These are phyloP conservation scores for Lentinula sp. DNA, from an alignment of 768 basidiomycete genomes.

Conservation along the genomic window DNA sequence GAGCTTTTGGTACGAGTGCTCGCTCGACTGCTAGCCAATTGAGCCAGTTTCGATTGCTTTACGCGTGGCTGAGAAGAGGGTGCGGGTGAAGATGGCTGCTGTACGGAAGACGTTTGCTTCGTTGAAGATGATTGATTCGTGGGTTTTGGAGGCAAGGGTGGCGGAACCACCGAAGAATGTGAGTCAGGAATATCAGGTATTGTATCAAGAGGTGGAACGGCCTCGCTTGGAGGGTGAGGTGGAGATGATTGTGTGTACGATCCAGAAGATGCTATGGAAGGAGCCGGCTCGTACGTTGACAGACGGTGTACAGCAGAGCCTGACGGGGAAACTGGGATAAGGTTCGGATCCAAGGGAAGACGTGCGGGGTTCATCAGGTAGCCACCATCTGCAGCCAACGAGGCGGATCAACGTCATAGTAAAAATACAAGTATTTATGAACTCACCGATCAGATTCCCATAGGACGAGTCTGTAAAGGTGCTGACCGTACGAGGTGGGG, in stretches of 20 bases:
- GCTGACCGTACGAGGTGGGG: conserved; percentile 28
- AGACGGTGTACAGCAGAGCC: conserved; percentile 58
- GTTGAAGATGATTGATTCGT: conserved; percentile 35
- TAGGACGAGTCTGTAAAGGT: conserved; percentile 53
- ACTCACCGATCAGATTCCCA: conserved; percentile 55
- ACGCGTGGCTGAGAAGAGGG: conserved; percentile 18
- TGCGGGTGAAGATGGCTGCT: conserved; percentile 5
- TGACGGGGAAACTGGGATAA: conserved; percentile 60
- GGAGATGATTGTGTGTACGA: conserved; percentile 30
- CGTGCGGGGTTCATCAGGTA: not conserved
- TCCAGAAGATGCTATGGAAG: conserved; percentile 41
- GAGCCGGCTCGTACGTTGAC: conserved; percentile 51
- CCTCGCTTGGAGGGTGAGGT: conserved; percentile 35
- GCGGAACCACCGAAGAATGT: not conserved
- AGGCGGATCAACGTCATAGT: conserved; percentile 7
- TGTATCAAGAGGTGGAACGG: conserved; percentile 37
- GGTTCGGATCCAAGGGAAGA: conserved; percentile 41
- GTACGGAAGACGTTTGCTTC: not conserved
- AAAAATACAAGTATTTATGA: not conserved
- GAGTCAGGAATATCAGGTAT: conserved; percentile 54
- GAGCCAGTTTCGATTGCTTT: conserved; percentile 63
- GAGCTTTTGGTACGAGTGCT: conserved; percentile 49
- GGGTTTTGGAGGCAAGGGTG: not conserved
- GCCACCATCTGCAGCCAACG: not conserved
- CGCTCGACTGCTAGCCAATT: conserved; percentile 60